These are phyloP conservation scores for Pseudogymnoascus sp. DNA, from an alignment of 2,329 filamentous ascomycete genomes.

Conservation along the genomic window DNA sequence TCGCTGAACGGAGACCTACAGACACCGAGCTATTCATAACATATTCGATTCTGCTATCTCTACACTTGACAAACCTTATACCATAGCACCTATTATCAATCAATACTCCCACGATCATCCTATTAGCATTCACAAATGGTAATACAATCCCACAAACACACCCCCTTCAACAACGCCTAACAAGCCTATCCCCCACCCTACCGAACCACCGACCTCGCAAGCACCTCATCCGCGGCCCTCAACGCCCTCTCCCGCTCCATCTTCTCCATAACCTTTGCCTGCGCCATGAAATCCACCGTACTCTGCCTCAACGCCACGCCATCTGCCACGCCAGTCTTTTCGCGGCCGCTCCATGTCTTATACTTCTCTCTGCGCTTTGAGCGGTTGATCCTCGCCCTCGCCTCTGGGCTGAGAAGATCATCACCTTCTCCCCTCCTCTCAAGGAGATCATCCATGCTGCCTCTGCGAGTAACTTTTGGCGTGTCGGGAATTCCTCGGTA, in stretches of 20 bases:
- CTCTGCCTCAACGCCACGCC: slow-evolving; percentile 17
- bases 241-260: slow-evolving; percentile 17
- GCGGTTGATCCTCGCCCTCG: not conserved
- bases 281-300: slow-evolving; percentile 18
- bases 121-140: not conserved
- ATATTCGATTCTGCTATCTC: not conserved
- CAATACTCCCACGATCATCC: not conserved
- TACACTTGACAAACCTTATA: not conserved
- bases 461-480: not conserved
- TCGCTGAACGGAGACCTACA: not conserved
- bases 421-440: slow-evolving; percentile 5
- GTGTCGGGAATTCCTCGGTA: not conserved
- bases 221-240: slow-evolving; percentile 10
- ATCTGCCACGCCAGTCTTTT: slow-evolving; percentile 14
- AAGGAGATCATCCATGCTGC: not conserved
- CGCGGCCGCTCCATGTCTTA: slow-evolving; percentile 24
- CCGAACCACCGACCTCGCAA: not conserved
- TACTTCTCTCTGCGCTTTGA: slow-evolving; percentile 14
- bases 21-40: not conserved
- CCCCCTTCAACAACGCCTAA: not conserved
- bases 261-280: slow-evolving; percentile 17
- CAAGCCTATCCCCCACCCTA: not conserved
- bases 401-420: not conserved
- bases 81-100: not conserved
- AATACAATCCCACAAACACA: not conserved